Evolutionary conservation across 78 protist genomes (phyloP), one percentile per base, ranked within the genome.

Genomic region (Trichosphaerium sp.): DNA sequence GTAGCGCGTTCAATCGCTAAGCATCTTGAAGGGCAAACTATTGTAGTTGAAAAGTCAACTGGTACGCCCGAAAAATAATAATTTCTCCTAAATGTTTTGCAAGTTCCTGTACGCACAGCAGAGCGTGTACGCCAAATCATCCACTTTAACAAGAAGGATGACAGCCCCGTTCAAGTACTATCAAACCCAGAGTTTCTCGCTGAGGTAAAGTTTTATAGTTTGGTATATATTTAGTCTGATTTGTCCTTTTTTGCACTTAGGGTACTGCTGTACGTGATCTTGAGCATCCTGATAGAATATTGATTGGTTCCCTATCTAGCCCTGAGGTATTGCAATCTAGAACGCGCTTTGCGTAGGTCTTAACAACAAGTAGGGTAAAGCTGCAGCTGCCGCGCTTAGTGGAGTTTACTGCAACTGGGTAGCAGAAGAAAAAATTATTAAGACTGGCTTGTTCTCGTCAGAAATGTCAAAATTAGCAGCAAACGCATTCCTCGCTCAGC

Each of bases 401-500:
- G 26, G n/a, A 3, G 71, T 94, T 40, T 94, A 94, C 90, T 51
- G 15, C 57, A 10, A 62, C 28, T 91, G 96, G 96, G 84, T 91
- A 3, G 90, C 87, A 4, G 0, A 5, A 31, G 88, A 82, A 38
- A 75, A 74, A 32, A 84, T 94, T 58, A 41, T 92, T 61, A 62
- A 71, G 1, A 80, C 88, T 21, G 85, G 82, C 75, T 5, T 47
- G 39, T 92, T 89, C 88, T 44, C 81, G 12, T 77, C 91, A 1
- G 98, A 94, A 78, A 75, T 92, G 26, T 80, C 94, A 43, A 94
- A 94, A 85, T 84, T 94, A 51, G 83, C 80, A 1, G 95, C 98
- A 18, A 95, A 95, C 74, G 96, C 97, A 32, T 75, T 93, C 69
- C 88, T 95, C 4, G 97, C 98, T n/a, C 98, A 92, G 81, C 89